phyloP scores from a whole-genome alignment of 371 early-diverging fungal genomes.

The Rhizopus microsporus region DNA sequence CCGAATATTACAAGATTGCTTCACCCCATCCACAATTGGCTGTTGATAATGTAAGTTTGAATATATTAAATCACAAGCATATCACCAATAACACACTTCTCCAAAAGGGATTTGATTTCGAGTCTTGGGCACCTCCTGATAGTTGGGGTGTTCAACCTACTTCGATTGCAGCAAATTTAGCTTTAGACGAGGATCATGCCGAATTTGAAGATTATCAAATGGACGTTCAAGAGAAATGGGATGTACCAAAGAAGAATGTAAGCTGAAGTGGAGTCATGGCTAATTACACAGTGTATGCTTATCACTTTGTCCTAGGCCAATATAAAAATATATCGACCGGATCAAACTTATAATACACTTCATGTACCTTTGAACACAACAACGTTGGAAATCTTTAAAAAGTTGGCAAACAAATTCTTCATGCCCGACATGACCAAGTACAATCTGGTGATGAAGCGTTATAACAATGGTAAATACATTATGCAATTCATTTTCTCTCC shows the following conservation, averaged over 20 bases:
- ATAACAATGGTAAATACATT: conserved; percentile 52
- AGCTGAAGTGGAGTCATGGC: not conserved
- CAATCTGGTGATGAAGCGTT: conserved; percentile 65
- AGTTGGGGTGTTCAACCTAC: conserved; percentile 69
- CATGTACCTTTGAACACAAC: conserved; percentile 69
- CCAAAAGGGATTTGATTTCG: conserved; percentile 27
- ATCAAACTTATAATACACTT: conserved; percentile 76
- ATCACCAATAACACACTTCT: not conserved
- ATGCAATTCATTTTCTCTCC: not conserved
- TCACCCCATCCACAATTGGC: conserved; percentile 11
- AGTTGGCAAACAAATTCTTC: conserved; percentile 75
- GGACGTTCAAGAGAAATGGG: conserved; percentile 40
- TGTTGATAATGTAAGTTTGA: conserved; percentile 7
- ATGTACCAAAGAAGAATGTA: conserved; percentile 39
- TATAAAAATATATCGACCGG: conserved; percentile 66
- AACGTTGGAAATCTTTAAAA: conserved; percentile 68
- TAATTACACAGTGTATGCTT: not conserved
- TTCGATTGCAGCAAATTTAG: conserved; percentile 13
- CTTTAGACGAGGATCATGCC: conserved; percentile 33
- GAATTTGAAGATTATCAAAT: conserved; percentile 50
- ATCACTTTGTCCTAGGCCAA: conserved; percentile 35
- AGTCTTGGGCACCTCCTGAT: conserved; percentile 71
- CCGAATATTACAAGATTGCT: conserved; percentile 30
- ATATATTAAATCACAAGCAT: not conserved
- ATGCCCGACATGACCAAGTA: conserved; percentile 71